Evolutionary conservation across 176 grass and related monocot species (phyloP), one percentile per base, ranked within the genome.

Genomic region (Secale cereale): DNA sequence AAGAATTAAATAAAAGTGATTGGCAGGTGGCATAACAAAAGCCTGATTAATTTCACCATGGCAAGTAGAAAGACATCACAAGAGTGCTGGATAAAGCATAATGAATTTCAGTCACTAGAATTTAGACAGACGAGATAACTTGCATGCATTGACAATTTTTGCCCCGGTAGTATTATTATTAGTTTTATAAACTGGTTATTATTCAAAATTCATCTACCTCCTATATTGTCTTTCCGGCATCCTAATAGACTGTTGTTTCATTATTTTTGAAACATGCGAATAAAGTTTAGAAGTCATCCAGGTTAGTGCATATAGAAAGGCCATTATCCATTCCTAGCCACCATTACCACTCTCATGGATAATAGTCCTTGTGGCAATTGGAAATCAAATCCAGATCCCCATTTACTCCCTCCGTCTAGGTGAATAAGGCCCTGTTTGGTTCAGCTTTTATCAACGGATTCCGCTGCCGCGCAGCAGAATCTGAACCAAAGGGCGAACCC

Each of bases 251-350:
- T 63, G 28, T 45, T 75, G 2, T 40, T 69, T 69, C 30, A 39
- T 20, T 25, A 56, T 68, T 77, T 78, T n/a, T 65, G 1, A 78
- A 67, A 23, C 25, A 78, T 17, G 29, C 7, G 35, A 56, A 3
- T n/a, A 85, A 67, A 67, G 46, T 59, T 57, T 41, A n/a, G 70
- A 85, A 83, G n/a, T 20, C 31, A 61, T 83, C 69, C 10, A 43
- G 9, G 8, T 83, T 83, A 41, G 45, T 11, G 16, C 30, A 70
- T 59, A 37, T 59, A 70, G 15, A 62, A 23, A 77, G 28, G 3
- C 30, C 11, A 77, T 6, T 56, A 19, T 26, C 4, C 30, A 39
- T 67, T 64, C 82, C 15, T 7, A 22, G 30, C 14, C 10, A 66
- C 29, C 15, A 19, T 45, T 66, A 13, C 57, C 46, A 64, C 25